A percentile compares a stretch with the other conserved stretches of the same genome.
phyloP scores from a whole-genome alignment of 1,284 basidiomycete genomes.

The Mycena sp. region DNA sequence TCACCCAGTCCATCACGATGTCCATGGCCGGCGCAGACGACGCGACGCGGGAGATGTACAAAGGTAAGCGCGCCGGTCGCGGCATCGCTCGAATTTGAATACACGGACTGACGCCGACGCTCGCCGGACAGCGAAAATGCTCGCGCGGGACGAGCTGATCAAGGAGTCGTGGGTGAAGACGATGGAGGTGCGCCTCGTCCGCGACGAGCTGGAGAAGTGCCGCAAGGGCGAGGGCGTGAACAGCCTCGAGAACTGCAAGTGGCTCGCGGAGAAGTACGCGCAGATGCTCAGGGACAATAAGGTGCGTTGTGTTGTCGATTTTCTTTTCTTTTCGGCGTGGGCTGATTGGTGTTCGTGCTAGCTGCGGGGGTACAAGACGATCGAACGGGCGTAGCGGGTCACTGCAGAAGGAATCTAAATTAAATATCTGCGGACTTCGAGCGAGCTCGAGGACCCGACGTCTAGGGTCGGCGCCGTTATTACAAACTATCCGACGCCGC shows the following conservation, averaged over 20 bases:
- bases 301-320: constrained; percentile 64
- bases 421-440: too few relatives aligned
- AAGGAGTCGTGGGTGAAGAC: constrained; percentile 95
- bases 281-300: constrained; percentile 86
- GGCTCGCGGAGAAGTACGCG: constrained; percentile 87
- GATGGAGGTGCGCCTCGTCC: constrained; percentile 93
- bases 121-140: constrained; percentile 65
- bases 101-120: constrained; percentile 9
- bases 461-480: too few relatives aligned
- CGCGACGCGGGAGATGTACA: constrained; percentile 22
- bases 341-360: too few relatives aligned
- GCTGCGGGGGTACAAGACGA: too few relatives aligned
- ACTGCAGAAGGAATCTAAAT: too few relatives aligned
- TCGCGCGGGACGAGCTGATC: constrained; percentile 81
- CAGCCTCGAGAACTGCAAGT: constrained; percentile 89
- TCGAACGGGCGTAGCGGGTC: too few relatives aligned
- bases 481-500: too few relatives aligned
- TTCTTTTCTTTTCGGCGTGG: too few relatives aligned
- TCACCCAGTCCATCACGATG: constrained; percentile 18
- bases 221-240: constrained; percentile 93
- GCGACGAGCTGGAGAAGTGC: constrained; percentile 92
- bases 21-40: constrained; percentile 16
- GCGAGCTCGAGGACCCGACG: too few relatives aligned
- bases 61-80: too few relatives aligned
- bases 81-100: background rate